phyloP scores from a whole-genome alignment of 2,329 filamentous ascomycete genomes.

The Chalaropsis thielavioides region DNA sequence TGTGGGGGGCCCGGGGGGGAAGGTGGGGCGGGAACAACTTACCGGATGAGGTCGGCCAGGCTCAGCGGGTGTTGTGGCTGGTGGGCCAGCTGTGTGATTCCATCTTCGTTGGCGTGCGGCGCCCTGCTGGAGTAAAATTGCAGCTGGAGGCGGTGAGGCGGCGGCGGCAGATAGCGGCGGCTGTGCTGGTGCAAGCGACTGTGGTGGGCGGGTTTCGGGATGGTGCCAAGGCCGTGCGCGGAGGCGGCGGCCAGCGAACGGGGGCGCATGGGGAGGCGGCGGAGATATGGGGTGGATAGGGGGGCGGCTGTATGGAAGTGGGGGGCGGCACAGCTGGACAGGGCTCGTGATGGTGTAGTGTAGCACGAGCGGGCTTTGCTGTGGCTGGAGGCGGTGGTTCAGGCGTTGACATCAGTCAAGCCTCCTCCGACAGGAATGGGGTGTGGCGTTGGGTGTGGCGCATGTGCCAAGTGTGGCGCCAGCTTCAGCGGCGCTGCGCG shows the following conservation, averaged over 20 bases:
- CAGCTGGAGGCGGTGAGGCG: not conserved
- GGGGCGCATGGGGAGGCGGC: not conserved
- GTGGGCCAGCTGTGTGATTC: constrained; percentile 64
- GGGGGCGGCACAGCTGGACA: too few species aligned
- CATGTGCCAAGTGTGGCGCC: not conserved
- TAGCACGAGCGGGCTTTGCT: not conserved
- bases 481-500: not conserved
- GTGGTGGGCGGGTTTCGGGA: too few species aligned
- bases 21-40: constrained; percentile 22
- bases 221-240: too few species aligned
- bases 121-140: not conserved
- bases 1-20: not conserved
- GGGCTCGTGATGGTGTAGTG: too few species aligned
- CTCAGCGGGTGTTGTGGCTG: constrained; percentile 69
- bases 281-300: too few species aligned
- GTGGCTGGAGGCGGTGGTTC: not conserved
- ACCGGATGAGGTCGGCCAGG: constrained; percentile 80
- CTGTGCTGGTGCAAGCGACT: too few species aligned
- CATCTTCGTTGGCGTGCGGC: constrained; percentile 46
- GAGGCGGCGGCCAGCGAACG: not conserved
- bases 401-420: not conserved
- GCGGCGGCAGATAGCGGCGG: too few species aligned
- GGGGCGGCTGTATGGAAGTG: too few species aligned
- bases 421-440: not conserved
- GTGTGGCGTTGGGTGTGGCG: not conserved